These are phyloP conservation scores for Aspergillus campestris DNA, from an alignment of 495 filamentous ascomycete genomes.

Conservation along the genomic window DNA sequence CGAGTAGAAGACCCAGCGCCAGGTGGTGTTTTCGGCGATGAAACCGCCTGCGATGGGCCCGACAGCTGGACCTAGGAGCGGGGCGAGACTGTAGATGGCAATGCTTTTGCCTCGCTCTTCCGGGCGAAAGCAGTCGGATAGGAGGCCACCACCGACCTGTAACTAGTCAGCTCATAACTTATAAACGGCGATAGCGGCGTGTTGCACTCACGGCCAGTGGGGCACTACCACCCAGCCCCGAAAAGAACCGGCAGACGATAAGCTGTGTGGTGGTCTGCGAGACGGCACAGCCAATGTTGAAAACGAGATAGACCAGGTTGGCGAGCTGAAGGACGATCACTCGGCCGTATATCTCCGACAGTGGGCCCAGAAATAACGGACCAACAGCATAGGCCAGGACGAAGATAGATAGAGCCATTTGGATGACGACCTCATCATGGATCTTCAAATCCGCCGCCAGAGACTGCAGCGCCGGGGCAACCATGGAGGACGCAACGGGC, in stretches of 20 bases:
- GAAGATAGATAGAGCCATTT: slow-evolving; percentile 63
- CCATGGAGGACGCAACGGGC: slow-evolving; percentile 62
- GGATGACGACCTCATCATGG: slow-evolving; percentile 41
- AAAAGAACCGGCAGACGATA: slow-evolving; percentile 48
- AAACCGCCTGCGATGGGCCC: slow-evolving; percentile 58
- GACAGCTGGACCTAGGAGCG: slow-evolving; percentile 58
- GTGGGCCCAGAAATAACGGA: slow-evolving; percentile 60
- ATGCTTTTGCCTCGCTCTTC: slow-evolving; percentile 60
- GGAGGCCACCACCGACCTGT: slow-evolving; percentile 50
- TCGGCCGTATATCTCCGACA: slow-evolving; percentile 70
- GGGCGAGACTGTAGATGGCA: slow-evolving; percentile 55
- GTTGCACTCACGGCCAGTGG: slow-evolving; percentile 36
- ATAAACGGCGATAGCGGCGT: too few relatives aligned
- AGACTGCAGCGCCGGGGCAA: slow-evolving; percentile 54
- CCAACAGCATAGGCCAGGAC: slow-evolving; percentile 66
- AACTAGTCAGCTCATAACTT: slow-evolving; percentile 1
- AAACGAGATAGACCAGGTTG: slow-evolving; percentile 59
- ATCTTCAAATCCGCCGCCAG: slow-evolving; percentile 56
- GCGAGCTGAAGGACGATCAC: slow-evolving; percentile 49
- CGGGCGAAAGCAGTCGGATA: slow-evolving; percentile 53
- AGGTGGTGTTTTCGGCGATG: slow-evolving; percentile 58
- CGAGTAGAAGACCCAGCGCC: slow-evolving; percentile 64
- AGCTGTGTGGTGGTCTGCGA: slow-evolving; percentile 42
- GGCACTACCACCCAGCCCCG: slow-evolving; percentile 50
- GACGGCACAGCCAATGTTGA: slow-evolving; percentile 48